phyloP scores from a whole-genome alignment of 805 yeast species.

The Cyberlindnera veronae region DNA sequence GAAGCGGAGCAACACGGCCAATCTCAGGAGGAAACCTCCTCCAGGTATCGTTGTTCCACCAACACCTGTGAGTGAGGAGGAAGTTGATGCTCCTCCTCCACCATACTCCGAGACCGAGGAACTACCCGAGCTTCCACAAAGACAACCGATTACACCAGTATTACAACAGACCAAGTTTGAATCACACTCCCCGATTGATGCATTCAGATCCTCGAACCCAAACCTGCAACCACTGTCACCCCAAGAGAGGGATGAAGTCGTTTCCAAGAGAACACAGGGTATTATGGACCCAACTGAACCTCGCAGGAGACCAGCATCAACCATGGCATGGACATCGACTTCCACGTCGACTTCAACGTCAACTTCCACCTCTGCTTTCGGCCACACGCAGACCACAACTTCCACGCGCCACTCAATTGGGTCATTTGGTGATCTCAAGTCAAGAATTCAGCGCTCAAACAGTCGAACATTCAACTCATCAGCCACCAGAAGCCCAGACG shows the following conservation, averaged over 20 bases:
- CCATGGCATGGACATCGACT: background rate
- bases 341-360: background rate
- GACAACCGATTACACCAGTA: background rate
- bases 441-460: too few species aligned
- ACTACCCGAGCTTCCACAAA: conserved; percentile 1
- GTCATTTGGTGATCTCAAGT: conserved; percentile 9
- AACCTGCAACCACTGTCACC: conserved; percentile 23
- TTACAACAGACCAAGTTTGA: background rate
- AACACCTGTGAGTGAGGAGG: conserved; percentile 1
- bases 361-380: background rate
- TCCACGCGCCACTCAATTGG: conserved; percentile 14
- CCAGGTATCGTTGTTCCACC: background rate
- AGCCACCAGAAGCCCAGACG: too few species aligned
- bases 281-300: conserved; percentile 4
- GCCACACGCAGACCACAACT: too few species aligned
- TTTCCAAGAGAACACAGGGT: conserved; percentile 1
- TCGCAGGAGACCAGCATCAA: background rate
- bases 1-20: background rate
- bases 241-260: conserved; percentile 5
- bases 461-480: too few species aligned
- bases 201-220: conserved; percentile 22
- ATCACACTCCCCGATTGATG: conserved; percentile 1
- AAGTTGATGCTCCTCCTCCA: background rate
- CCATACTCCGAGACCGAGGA: background rate
- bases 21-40: conserved; percentile 12